A percentile compares a stretch with the other conserved stretches of the same genome.
phyloP scores from a whole-genome alignment of 2,329 filamentous ascomycete genomes.

The Chrysoporthe austroafricana region DNA sequence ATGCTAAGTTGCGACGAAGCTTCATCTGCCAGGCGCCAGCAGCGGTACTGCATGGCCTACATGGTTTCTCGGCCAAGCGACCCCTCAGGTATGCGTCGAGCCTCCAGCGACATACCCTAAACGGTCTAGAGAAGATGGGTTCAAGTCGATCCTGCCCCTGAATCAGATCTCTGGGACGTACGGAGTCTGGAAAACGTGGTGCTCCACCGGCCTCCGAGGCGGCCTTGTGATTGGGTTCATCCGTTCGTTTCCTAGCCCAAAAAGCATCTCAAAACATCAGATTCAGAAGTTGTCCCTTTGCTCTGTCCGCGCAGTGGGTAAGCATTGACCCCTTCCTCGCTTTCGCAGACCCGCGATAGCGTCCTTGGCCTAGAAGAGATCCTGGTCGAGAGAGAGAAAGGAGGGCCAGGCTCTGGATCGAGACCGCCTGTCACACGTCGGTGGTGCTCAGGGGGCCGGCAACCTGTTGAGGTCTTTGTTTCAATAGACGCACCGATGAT shows the following conservation, averaged over 20 bases:
- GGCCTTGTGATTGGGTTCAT: neutral
- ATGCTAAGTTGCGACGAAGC: constrained; percentile 3
- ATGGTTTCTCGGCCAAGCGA: neutral
- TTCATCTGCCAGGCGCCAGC: neutral
- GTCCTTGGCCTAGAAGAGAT: constrained; percentile 7
- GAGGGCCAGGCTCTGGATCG: constrained; percentile 18
- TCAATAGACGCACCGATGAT: constrained; percentile 23
- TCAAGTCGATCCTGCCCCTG: neutral
- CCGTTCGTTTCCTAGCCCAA: neutral
- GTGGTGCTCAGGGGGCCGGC: constrained; percentile 15
- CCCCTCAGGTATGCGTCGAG: neutral
- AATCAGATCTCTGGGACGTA: neutral
- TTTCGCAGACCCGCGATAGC: constrained; percentile 11
- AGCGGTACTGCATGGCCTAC: neutral
- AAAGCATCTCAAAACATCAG: neutral
- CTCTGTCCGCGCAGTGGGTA: neutral
- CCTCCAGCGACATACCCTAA: neutral
- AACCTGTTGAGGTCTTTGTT: constrained; percentile 20
- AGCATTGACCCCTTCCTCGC: constrained; percentile 9
- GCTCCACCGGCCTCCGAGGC: neutral
- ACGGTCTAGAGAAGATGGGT: neutral
- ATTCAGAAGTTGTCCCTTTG: neutral
- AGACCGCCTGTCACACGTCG: constrained; percentile 20
- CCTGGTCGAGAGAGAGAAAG: constrained; percentile 19
- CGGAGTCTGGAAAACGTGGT: constrained; percentile 3